Evolutionary conservation across 2,329 filamentous ascomycete genomes (phyloP), one percentile per base, ranked within the genome.

Genomic region (Setomelanomma holmii): DNA sequence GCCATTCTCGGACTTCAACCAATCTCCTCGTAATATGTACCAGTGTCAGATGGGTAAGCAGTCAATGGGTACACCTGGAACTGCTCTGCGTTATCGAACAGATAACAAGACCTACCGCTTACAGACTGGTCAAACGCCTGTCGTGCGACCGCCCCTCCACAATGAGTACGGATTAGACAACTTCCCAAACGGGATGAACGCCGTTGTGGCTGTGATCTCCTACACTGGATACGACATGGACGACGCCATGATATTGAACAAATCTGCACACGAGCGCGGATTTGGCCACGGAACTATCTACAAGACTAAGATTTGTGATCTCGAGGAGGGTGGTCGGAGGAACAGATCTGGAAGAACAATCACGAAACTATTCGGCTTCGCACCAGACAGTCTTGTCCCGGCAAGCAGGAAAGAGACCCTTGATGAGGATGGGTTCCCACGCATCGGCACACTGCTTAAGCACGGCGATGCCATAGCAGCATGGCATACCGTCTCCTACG

Each of bases 211-310:
- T 53, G 96, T 99, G 74, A 96, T 99, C 59, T 97, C 93, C 0
- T 99, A 99, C 76, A 98, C 93, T 1, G 95, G 93, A 45, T 99
- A 98, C 78, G 95, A 99, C 82, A 99, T 99, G 95, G 95, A 99
- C 82, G 95, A 99, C 78, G 95, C 95, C 73, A 98, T 98, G 93
- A 98, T 99, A 72, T 82, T 99, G 72, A 98, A 98, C 82, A 98
- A 98, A 75, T 96, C 92, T 17, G 88, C 93, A 2, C 91, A 97
- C 75, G 95, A 99, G 76, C 87, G 95, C 63, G 95, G 95, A 12
- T 98, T 99, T 69, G 93, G 92, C 33, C 87, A 98, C 69, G 95
- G 95, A 49, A 96, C 93, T 4, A 92, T 99, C 66, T 99, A 97
- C 83, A 99, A 99, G 80, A 96, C 92, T 7, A 96, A 98, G 78